Conservation (phyloP, 2,329 filamentous ascomycete genomes). For the Geosmithia putterillii region DNA sequence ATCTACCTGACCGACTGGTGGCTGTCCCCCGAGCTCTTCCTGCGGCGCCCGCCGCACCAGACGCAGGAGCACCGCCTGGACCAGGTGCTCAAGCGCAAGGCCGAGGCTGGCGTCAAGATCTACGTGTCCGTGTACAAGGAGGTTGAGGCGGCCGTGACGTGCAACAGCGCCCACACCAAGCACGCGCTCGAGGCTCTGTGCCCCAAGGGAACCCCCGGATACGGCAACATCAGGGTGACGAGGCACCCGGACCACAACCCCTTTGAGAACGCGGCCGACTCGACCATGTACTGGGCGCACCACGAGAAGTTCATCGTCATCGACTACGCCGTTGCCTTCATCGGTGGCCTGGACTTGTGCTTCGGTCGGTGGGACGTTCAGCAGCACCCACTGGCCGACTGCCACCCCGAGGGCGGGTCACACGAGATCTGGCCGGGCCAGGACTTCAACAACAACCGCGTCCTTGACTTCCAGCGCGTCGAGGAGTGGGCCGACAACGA, state of each 20-base stretch:
- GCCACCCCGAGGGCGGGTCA: conserved; percentile 70
- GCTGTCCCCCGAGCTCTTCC: conserved; percentile 78
- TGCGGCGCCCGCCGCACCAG: conserved; percentile 70
- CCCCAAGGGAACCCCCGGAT: conserved; percentile 66
- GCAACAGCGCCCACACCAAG: conserved; percentile 89
- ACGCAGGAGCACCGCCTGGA: conserved; percentile 84
- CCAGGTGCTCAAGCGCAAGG: conserved; percentile 72
- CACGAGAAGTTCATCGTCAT: conserved; percentile 97
- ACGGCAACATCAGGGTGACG: conserved; percentile 82
- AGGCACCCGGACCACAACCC: conserved; percentile 93
- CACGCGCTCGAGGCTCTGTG: conserved; percentile 70
- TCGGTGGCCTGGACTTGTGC: conserved; percentile 87
- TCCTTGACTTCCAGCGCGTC: conserved; percentile 91
- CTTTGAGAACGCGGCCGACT: conserved; percentile 84
- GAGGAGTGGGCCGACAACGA: conserved; percentile 89
- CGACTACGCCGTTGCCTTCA: conserved; percentile 82
- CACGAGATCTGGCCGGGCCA: conserved; percentile 90
- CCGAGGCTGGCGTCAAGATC: conserved; percentile 89
- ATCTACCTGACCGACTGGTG: conserved; percentile 98
- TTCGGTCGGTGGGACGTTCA: conserved; percentile 89
- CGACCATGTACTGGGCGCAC: conserved; percentile 97
- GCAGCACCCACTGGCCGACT: conserved; percentile 76
- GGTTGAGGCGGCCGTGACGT: conserved; percentile 68
- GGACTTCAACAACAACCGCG: conserved; percentile 94
- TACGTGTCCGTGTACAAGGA: conserved; percentile 90